These are phyloP conservation scores for Aspergillus carbonarius DNA, from an alignment of 2,329 filamentous ascomycete species.

Conservation along the genomic window DNA sequence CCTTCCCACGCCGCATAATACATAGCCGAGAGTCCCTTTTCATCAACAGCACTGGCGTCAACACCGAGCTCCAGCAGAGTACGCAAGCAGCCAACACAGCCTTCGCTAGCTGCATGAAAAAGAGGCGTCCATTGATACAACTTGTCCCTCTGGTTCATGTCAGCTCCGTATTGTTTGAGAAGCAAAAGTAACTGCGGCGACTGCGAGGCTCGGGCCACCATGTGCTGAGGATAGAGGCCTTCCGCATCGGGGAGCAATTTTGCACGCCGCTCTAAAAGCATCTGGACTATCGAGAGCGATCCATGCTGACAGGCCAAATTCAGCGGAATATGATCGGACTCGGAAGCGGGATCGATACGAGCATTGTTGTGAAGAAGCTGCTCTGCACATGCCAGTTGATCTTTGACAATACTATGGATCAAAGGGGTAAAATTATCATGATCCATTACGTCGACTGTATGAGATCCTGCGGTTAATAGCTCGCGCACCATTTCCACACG, in stretches of 20 bases:
- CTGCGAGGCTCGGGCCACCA: slow-evolving; percentile 86
- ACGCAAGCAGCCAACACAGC: slow-evolving; percentile 83
- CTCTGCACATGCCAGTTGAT: slow-evolving; percentile 76
- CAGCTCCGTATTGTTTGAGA: slow-evolving; percentile 79
- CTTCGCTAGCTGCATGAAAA: slow-evolving; percentile 94
- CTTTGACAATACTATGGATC: slow-evolving; percentile 91
- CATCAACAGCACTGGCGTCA: slow-evolving; percentile 76
- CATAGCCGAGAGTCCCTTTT: slow-evolving; percentile 90
- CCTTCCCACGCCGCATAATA: slow-evolving; percentile 99
- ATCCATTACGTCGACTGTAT: slow-evolving; percentile 83
- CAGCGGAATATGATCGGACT: slow-evolving; percentile 87
- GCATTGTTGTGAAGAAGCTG: slow-evolving; percentile 74
- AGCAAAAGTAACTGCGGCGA: slow-evolving; percentile 76
- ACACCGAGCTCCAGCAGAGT: slow-evolving; percentile 77
- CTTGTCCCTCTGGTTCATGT: slow-evolving; percentile 91
- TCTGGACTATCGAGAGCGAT: slow-evolving; percentile 76
- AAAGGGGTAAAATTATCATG: slow-evolving; percentile 97
- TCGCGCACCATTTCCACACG: slow-evolving; percentile 77
- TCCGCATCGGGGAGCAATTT: slow-evolving; percentile 90
- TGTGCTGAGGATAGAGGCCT: slow-evolving; percentile 93
- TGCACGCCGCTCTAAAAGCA: slow-evolving; percentile 77
- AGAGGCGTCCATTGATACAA: slow-evolving; percentile 96
- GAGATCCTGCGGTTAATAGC: slow-evolving; percentile 66
- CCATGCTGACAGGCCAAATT: slow-evolving; percentile 95
- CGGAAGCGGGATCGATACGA: slow-evolving; percentile 80